Evolutionary conservation across 441 rosid species (phyloP).

Genomic region (Raphanus hybrid): DNA sequence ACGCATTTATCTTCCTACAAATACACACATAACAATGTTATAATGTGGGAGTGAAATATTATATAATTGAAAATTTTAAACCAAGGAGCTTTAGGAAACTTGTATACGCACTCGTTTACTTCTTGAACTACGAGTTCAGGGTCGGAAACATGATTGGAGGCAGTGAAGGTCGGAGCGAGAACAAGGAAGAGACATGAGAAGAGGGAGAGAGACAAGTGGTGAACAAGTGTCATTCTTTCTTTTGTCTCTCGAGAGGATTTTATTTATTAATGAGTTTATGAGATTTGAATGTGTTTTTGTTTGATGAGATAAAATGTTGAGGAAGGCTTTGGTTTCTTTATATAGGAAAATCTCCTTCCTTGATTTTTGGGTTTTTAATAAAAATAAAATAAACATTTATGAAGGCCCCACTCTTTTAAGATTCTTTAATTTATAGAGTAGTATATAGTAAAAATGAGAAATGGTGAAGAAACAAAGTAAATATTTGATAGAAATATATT

Average conservation of each 20-base stretch:
- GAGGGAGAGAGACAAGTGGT: conserved; percentile 38
- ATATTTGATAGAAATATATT: not conserved
- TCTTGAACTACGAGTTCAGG: conserved; percentile 44
- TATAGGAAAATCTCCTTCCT: conserved; percentile 34
- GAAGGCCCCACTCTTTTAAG: conserved; percentile 17
- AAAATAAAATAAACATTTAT: not conserved
- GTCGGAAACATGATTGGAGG: conserved; percentile 39
- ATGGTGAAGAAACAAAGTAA: not conserved
- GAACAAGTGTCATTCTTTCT: conserved; percentile 41
- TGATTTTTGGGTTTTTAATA: conserved; percentile 6
- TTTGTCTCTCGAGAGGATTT: conserved; percentile 36
- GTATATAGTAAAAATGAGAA: not conserved
- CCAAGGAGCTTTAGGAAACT: not conserved
- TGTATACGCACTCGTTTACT: conserved; percentile 37
- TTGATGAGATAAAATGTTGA: conserved; percentile 35
- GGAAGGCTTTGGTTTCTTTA: conserved; percentile 35
- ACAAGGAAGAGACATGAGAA: conserved; percentile 44
- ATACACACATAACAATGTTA: not conserved
- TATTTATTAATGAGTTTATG: conserved; percentile 32
- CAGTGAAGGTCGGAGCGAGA: conserved; percentile 37
- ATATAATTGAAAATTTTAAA: not conserved
- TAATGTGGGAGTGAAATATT: conserved; percentile 14
- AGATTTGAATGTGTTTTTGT: conserved; percentile 34
- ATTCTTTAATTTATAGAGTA: conserved; percentile 9
- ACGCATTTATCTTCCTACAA: conserved; percentile 44